Evolutionary conservation across 2,329 filamentous ascomycete species (phyloP).

Genomic region (Didymella arachidicola): DNA sequence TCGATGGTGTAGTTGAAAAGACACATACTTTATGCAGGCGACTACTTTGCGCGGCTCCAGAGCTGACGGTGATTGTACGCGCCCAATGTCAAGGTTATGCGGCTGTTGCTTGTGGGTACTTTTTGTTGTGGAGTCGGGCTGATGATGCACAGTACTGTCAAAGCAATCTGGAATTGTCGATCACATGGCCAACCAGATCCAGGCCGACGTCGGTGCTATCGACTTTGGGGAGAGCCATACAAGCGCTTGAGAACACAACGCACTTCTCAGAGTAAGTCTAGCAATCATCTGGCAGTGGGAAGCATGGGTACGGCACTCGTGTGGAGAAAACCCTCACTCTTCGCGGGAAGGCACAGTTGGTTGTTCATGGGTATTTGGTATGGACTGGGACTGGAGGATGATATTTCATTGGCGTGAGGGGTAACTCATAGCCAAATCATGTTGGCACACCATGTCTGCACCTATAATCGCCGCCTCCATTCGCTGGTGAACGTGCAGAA

Average conservation of each 20-base stretch:
- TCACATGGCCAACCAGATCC: not conserved
- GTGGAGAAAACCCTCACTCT: not conserved
- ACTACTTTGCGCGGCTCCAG: not conserved
- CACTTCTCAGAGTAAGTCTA: no score
- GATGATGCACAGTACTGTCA: not conserved
- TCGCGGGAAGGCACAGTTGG: not conserved
- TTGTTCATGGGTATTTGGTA: conserved; percentile 22
- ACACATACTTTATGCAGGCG: not conserved
- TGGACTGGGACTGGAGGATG: conserved; percentile 35
- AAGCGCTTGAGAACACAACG: not conserved
- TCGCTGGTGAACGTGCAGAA: conserved; percentile 50
- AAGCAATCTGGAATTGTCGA: not conserved
- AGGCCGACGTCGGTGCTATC: not conserved
- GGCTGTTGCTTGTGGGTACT: not conserved
- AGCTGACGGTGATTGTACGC: not conserved
- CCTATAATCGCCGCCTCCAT: conserved; percentile 48
- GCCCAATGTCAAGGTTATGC: not conserved
- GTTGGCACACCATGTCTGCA: conserved; percentile 48
- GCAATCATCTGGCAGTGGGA: not conserved
- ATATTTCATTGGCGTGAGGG: conserved; percentile 48
- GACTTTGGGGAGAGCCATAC: not conserved
- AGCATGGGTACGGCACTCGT: no score
- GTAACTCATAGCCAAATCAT: conserved; percentile 44
- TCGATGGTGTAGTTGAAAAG: conserved; percentile 6
- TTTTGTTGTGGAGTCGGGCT: not conserved